A percentile compares a stretch with the other conserved stretches of the same genome.
phyloP scores from a whole-genome alignment of 106 monocot genomes.

The Xerophyta viscosa region DNA sequence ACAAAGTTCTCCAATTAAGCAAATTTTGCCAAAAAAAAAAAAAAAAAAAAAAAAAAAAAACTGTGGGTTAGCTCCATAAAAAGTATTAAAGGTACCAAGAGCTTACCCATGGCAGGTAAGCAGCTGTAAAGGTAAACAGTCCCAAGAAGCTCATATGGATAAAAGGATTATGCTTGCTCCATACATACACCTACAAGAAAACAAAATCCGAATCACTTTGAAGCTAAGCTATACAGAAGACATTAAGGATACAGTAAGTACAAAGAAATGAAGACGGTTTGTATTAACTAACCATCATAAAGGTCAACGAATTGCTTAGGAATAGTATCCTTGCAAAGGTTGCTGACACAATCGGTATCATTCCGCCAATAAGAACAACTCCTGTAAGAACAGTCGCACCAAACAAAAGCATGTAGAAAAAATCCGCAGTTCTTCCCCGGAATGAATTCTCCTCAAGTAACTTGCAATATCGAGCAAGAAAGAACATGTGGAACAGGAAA shows the following conservation, averaged over 20 bases:
- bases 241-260: too few species aligned
- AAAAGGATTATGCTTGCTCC: constrained; percentile 97
- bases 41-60: too few species aligned
- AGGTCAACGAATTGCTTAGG: constrained; percentile 95
- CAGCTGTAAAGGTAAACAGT: constrained; percentile 90
- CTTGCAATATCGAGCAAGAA: constrained; percentile 96
- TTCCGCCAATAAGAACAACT: constrained; percentile 85
- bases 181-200: constrained; percentile 77
- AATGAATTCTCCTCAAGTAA: constrained; percentile 99
- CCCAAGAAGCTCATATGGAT: constrained; percentile 98
- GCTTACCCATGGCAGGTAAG: constrained; percentile 97
- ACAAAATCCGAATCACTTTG: too few species aligned
- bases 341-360: constrained; percentile 83
- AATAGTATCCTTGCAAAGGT: constrained; percentile 85
- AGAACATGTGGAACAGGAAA: constrained; percentile 98
- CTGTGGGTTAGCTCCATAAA: too few species aligned
- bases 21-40: too few species aligned
- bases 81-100: too few species aligned
- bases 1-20: too few species aligned
- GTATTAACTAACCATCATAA: constrained; percentile 85
- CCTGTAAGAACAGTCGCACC: constrained; percentile 85
- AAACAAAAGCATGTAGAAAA: constrained; percentile 96
- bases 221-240: too few species aligned
- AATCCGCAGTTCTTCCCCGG: constrained; percentile 93
- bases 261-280: neutral